These are phyloP conservation scores for Gonapodya sp. DNA, from an alignment of 192 early-diverging fungal species.

Conservation along the genomic window DNA sequence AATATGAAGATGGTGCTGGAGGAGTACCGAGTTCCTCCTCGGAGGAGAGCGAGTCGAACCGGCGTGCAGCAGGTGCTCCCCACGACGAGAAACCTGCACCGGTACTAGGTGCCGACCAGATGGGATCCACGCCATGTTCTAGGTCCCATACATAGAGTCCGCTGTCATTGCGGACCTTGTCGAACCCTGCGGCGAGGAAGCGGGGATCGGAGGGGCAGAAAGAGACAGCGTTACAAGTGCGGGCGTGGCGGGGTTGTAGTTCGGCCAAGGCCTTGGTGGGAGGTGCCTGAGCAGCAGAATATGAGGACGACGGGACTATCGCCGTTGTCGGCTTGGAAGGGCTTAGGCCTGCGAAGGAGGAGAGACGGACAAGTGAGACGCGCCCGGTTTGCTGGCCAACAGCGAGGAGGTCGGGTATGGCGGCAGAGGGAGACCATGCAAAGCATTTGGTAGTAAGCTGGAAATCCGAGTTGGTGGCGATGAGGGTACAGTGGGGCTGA, in stretches of 20 bases:
- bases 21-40: background rate
- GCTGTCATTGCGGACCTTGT: slow-evolving; percentile 63
- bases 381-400: slow-evolving; percentile 10
- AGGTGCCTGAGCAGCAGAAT: background rate
- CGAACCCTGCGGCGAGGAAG: slow-evolving; percentile 56
- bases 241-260: slow-evolving; percentile 24
- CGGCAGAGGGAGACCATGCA: slow-evolving; percentile 15
- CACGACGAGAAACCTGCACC: background rate
- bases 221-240: slow-evolving; percentile 61
- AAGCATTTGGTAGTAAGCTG: slow-evolving; percentile 12
- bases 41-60: background rate
- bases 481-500: background rate
- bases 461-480: slow-evolving; percentile 14
- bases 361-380: slow-evolving; percentile 10
- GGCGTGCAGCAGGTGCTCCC: slow-evolving; percentile 13
- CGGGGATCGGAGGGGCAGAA: slow-evolving; percentile 54
- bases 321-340: background rate
- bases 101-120: slow-evolving; percentile 21
- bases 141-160: slow-evolving; percentile 71
- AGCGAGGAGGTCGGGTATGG: slow-evolving; percentile 7
- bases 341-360: background rate
- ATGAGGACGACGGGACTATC: background rate
- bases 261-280: slow-evolving; percentile 14
- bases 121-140: slow-evolving; percentile 19
- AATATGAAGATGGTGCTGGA: slow-evolving; percentile 22